Evolutionary conservation across 345 rosid species (phyloP), one percentile per base, ranked within the genome.

Genomic region (Alliaria petiolata): DNA sequence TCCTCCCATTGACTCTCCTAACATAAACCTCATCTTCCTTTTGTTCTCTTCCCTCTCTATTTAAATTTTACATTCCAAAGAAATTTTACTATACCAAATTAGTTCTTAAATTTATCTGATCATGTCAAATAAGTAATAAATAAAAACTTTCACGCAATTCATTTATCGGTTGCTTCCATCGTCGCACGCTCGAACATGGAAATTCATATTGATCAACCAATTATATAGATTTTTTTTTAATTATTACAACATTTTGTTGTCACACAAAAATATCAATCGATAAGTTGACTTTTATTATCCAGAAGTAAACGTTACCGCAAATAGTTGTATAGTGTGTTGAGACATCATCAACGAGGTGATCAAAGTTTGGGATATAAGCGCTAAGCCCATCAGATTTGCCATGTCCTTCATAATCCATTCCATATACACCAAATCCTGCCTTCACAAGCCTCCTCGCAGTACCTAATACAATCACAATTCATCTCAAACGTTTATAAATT

Each of bases 1-100:
- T 76, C 96, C 98, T 71, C 97, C 97, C 97, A 93, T 80, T 22
- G 98, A 91, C 59, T 91, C 97, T 50, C 97, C 97, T 36, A 93
- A 40, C 86, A 93, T 45, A 56, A 76, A 86, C 56, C 87, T 87
- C 91, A 47, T 85, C 77, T 85, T 93, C 77, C 71, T 51, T 70
- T 45, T 81, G 60, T 90, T 89, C 47, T 81, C 91, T 56, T 67
- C 53, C 58, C 62, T 86, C 76, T 83, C 97, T 93, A 42, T 44
- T 15, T 30, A 13, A 3, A 26, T 53, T 46, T 34, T 38, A 17
- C n/a, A 35, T 30, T 19, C 13, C 28, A 53, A 43, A 50, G 16
- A 33, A 51, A 31, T 15, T 34, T 30, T 13, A 17, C 43, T 51
- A 50, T 13, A 16, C 43, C 60, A 50, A 39, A 17, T 39, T 64